Evolutionary conservation across 768 basidiomycete species (phyloP).

Genomic region (Agaricus bisporus): DNA sequence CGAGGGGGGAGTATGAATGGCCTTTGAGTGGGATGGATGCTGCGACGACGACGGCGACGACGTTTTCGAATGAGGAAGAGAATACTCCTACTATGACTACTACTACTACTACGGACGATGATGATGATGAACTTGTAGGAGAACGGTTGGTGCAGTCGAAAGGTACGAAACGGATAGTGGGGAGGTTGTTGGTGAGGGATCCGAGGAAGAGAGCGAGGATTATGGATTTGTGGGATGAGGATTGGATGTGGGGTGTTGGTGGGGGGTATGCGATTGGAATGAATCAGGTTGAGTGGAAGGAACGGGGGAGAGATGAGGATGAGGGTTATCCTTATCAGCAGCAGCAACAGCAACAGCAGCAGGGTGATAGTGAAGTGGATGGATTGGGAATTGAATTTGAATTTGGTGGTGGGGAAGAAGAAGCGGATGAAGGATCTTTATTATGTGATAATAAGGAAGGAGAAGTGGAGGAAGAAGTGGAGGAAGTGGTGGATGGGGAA

Average conservation of each 20-base stretch:
- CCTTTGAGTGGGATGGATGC: constrained; percentile 26
- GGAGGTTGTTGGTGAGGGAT: constrained; percentile 62
- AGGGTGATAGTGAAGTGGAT: neutral
- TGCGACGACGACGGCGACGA: neutral
- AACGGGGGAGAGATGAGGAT: constrained; percentile 2
- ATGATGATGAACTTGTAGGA: constrained; percentile 29
- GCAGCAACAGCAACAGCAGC: too few relatives aligned
- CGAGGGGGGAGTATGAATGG: constrained; percentile 76
- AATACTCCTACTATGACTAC: neutral
- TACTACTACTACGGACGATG: constrained; percentile 3
- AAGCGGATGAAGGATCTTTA: constrained; percentile 9
- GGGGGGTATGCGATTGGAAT: constrained; percentile 10
- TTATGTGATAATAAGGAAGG: constrained; percentile 8
- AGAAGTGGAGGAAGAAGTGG: constrained; percentile 16
- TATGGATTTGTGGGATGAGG: constrained; percentile 56
- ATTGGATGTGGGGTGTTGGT: constrained; percentile 33
- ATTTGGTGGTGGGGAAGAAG: neutral
- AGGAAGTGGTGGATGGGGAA: constrained; percentile 21
- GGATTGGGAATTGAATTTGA: constrained; percentile 4
- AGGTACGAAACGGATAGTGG: constrained; percentile 52
- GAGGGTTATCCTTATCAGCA: too few relatives aligned
- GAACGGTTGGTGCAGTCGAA: constrained; percentile 30
- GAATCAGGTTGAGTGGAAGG: constrained; percentile 11
- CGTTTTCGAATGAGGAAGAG: too few relatives aligned
- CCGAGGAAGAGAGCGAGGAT: constrained; percentile 57